Evolutionary conservation across 2,329 filamentous ascomycete genomes (phyloP), one percentile per base, ranked within the genome.

Genomic region (Dactylellina haptotyla): DNA sequence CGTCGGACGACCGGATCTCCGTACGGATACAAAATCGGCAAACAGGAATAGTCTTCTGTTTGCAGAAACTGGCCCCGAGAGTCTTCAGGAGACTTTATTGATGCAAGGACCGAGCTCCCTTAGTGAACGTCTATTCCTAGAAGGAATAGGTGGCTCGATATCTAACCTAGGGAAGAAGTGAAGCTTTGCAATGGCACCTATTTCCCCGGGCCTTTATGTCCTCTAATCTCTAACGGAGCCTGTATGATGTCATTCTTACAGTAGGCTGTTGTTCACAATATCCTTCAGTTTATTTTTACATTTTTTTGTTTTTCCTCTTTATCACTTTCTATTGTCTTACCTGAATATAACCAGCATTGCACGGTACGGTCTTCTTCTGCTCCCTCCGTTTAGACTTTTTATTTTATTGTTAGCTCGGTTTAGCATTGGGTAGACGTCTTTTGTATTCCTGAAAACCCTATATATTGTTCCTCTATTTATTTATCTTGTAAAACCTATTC

Each of bases 351-450:
- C 37, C 20, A 56, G 64, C 64, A 62, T 69, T 18, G 39, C 64
- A 20, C 9, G 56, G 64, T 37, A 54, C 23, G 56, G 25, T 65
- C 39, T 59, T 41, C 12, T 48, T 41, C 37, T 51, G 18, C 39
- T 51, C 30, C 50, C 26, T 30, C 8, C 56, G 9, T n/a, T 57
- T 51, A 41, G 63, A 53, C 23, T 64, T 57, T 43, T 54, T 54
- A 14, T 32, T 53, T 54, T n/a, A n/a, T 64, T 39, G 20, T 45
- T 56, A 51, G 37, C 14, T 45, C 50, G 50, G 46, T 58, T 62
- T 69, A 56, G 48, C 64, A 69, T 69, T 62, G 46, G 64, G 64
- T 69, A 59, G 56, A 69, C 25, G 39, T 61, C 37, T 39, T 61
- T 65, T 64, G 25, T 28, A 18, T n/a, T 56, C 16, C 46, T 37